Evolutionary conservation across 768 basidiomycete species (phyloP), one percentile per base, ranked within the genome.

Genomic region (Infundibulicybe gibba): DNA sequence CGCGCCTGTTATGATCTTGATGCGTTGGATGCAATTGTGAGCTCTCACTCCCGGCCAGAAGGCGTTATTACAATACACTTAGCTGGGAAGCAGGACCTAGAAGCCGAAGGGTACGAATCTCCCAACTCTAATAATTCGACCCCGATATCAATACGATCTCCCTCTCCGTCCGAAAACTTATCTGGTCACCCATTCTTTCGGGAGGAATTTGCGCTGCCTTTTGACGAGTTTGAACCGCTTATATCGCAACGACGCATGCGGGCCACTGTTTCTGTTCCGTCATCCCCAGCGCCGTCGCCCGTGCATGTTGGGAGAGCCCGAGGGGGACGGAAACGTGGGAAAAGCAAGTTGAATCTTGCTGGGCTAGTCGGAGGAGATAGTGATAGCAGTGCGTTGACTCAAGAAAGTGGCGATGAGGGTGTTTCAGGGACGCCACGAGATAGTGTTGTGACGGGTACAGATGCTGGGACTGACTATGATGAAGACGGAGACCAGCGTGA

Each of bases 311-410:
- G 52, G 1, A 59, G 57, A 46, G 55, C 62, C 40, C 61, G 65
- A 13, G 58, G 52, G 1, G 55, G 62, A 10, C 70, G 68, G 54
- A 72, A 65, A 31, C 71, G 73, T 37, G 68, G 72, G 17, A 74
- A 70, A 50, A 79, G 75, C 17, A 81, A 80, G 54, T 72, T 79
- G 6, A 78, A 82, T 47, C 68, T 85, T 66, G 85, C 87, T 0
- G 87, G 87, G 0, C 64, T 90, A n/a, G 78, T 90, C 2, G 81
- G 80, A 12, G 88, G 88, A 1, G 87, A 91, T 57, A 90, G 89
- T 58, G 89, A 90, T 52, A 88, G 86, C 56, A 90, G 89, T 52
- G 89, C 85, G 20, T 61, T 91, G 56, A 91, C 88, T 3, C 82
- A 87, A 59, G 87, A 90, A 62, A 90, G 87, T 50, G 87, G 81